A percentile compares a stretch with the other conserved stretches of the same genome.
phyloP scores from a whole-genome alignment of 345 rosid species.

The Toxicodendron radicans region DNA sequence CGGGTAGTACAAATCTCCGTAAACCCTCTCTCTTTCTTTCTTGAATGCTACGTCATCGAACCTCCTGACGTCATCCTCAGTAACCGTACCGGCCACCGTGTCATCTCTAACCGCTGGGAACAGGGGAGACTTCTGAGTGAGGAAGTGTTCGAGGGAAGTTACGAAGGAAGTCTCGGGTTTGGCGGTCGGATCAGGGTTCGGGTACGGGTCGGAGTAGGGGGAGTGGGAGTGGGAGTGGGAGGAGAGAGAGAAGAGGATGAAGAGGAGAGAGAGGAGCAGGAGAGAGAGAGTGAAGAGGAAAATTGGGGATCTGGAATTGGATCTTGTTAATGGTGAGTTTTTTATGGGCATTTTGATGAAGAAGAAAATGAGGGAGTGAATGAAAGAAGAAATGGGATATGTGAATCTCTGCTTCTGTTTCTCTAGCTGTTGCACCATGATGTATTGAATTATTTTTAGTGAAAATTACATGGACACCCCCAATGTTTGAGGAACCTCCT shows the following conservation, averaged over 20 bases:
- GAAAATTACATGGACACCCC: too few relatives aligned
- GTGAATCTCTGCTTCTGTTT: too few relatives aligned
- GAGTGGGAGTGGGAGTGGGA: conserved; percentile 24
- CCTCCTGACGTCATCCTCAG: conserved; percentile 34
- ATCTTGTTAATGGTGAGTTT: conserved; percentile 1
- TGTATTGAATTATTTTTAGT: too few relatives aligned
- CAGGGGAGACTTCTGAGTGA: conserved; percentile 33
- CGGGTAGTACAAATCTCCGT: conserved; percentile 48
- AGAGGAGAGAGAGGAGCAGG: conserved; percentile 31
- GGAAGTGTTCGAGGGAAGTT: conserved; percentile 65
- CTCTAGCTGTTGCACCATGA: too few relatives aligned
- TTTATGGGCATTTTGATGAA: background rate
- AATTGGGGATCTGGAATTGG: conserved; percentile 36
- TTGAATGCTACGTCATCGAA: conserved; percentile 46
- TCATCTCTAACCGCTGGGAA: conserved; percentile 41
- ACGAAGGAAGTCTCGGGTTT: conserved; percentile 65
- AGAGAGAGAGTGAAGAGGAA: conserved; percentile 34
- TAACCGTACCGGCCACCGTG: conserved; percentile 25
- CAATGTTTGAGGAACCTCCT: too few relatives aligned
- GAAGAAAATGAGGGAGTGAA: too few relatives aligned
- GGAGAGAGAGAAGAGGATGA: conserved; percentile 29
- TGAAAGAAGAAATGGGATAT: background rate
- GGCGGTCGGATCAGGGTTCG: background rate
- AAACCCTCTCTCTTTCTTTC: conserved; percentile 46
- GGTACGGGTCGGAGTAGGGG: conserved; percentile 11